Evolutionary conservation across 1,284 basidiomycete species (phyloP).

Genomic region (Grifola frondosa): DNA sequence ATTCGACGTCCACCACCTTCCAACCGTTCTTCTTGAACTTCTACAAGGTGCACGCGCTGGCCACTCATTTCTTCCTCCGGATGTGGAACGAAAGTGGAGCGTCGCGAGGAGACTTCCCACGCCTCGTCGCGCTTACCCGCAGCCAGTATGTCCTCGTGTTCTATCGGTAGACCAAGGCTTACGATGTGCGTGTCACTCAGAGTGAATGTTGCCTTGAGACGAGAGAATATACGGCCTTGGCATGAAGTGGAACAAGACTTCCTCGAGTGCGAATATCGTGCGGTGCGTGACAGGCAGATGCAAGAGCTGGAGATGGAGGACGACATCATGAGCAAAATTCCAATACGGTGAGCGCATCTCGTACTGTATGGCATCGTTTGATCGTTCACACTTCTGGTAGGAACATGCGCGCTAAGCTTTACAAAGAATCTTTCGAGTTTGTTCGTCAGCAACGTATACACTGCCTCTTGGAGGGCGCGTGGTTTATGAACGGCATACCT

Average conservation of each 20-base stretch:
- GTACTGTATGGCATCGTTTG: neutral
- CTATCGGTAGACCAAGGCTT: conserved; percentile 1
- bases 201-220: conserved; percentile 74
- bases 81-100: conserved; percentile 97
- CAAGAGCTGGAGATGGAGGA: conserved; percentile 91
- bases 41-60: conserved; percentile 78
- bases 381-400: conserved; percentile 36
- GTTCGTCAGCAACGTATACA: conserved; percentile 89
- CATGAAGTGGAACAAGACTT: conserved; percentile 87
- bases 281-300: conserved; percentile 91
- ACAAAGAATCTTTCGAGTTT: conserved; percentile 92
- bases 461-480: conserved; percentile 86
- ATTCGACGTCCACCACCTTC: conserved; percentile 81
- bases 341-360: conserved; percentile 62
- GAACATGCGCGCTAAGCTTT: conserved; percentile 83
- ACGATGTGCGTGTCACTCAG: conserved; percentile 34
- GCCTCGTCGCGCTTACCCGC: conserved; percentile 79
- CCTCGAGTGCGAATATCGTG: conserved; percentile 81
- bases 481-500: conserved; percentile 81
- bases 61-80: conserved; percentile 86
- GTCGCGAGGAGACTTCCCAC: conserved; percentile 74
- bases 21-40: conserved; percentile 92
- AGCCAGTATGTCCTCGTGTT: conserved; percentile 68
- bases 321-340: conserved; percentile 82
- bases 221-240: conserved; percentile 81